Evolutionary conservation across 2,329 filamentous ascomycete species (phyloP), one percentile per base, ranked within the genome.

Genomic region (Sclerotinia trifoliorum): DNA sequence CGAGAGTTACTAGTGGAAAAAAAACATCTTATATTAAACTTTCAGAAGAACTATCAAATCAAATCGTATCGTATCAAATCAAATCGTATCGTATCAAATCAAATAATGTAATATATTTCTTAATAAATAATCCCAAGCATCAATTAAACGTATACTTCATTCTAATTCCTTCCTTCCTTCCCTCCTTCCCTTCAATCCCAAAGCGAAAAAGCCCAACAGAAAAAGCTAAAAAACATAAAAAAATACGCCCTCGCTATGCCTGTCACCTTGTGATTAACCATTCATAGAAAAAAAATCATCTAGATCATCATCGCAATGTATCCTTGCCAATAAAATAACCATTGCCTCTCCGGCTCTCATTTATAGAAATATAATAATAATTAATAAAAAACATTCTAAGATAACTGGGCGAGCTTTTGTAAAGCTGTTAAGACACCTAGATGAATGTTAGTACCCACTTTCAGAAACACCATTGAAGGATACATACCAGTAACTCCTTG

Each of bases 401-500:
- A 57, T 17, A 70, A 19, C 69, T 78, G 73, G 15, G 81, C 83
- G 63, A 86, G 78, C 71, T 82, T 84, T 73, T 85, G 83, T 61
- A 86, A 76, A 60, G 83, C 83, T 48, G 83, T 82, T 55, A 85
- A 79, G 54, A 84, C 83, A 70, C 83, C 83, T 84, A 44, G 21
- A n/a, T 5, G 24, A 32, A 66, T 42, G n/a, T 69, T 64, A 69
- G 69, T 44, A 11, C 54, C 10, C 42, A 7, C 5, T 21, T 26
- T 11, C 13, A 42, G 8, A n/a, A 48, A 32, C 15, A 24, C 32
- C 46, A 17, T 48, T 44, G 6, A 10, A 19, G 51, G 24, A 39
- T n/a, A 83, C 88, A 80, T 83, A 92, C 94, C 94, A 78, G 92
- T 96, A 55, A 96, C 93, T 73, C 94, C 94, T 78, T 97, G 94